Base-by-base conservation (phyloP, 176 grass and related monocot genomes). In the Otatea glauca region DNA sequence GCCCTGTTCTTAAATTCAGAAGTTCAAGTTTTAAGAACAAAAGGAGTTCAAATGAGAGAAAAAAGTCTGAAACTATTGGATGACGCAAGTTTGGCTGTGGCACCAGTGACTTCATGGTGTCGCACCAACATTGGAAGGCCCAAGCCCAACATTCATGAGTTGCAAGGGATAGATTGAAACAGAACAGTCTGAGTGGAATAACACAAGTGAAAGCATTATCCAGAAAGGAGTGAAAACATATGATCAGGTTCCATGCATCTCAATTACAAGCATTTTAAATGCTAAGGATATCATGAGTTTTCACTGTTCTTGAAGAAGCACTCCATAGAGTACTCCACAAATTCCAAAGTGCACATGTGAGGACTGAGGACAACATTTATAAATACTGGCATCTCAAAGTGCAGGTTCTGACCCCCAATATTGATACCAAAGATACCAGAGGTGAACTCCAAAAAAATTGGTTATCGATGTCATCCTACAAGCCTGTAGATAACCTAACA, bases 21-120 rank as follows among this genome's bases (percentile, higher is more conserved):
- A 68, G 16, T 21, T 54, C 14, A 42, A 78, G 9, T 50, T 78
- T 85, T 9, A 49, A 85, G 0, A 60, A 71, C 4, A 70, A 48
- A 59, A 24, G 23, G 21, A 32, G 62, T 43, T 54, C 9, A 72
- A 32, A 74, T 10, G 5, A 58, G 29, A 29, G 29, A 47, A 11
- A n/a, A 38, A 5, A 72, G 15, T 60, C 17, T 45, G 24, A 51
- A 45, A 60, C 43, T 59, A 70, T 18, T 45, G 16, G 68, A 25
- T 67, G 44, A 48, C 80, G 58, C n/a, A 73, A 45, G 61, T 25
- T 39, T 39, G 38, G 38, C 39, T 7, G n/a, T 60, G 17, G 15
- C 60, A 48, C 12, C 60, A 38, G 49, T 51, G 32, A 58, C 53
- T 67, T 53, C 77, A 66, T 35, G 7, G 12, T 27, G 32, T 69